Evolutionary conservation across 106 monocot species (phyloP), one percentile per base, ranked within the genome.

Genomic region (Dendrobium nobile): DNA sequence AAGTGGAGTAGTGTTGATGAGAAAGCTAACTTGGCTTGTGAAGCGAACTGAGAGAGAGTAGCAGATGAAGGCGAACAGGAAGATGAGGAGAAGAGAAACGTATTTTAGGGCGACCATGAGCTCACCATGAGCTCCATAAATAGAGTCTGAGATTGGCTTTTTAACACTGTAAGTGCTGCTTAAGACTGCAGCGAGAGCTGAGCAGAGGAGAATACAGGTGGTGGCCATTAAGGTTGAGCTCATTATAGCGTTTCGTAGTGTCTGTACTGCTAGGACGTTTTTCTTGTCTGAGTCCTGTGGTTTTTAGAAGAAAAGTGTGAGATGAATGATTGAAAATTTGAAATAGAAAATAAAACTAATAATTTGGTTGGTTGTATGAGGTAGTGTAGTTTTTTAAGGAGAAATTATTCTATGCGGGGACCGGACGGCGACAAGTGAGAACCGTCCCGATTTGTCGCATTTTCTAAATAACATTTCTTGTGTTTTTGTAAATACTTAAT

Each of bases 21-120:
- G 82, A 73, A 85, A 80, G 85, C 72, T 72, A 28, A 58, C 88
- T 26, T 88, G 85, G 85, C 61, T 78, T 40, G 81, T 41, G 83
- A 80, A 59, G 41, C 67, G 33, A 72, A 85, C 80, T 51, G 82
- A 85, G 67, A 85, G 82, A 22, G 88, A 79, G 85, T 80, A 80
- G 82, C 55, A 85, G 58, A 88, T 28, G 83, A 88, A 88, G 65
- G 85, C 47, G 67, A 85, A 64, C 78, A 88, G 85, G 80, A 88
- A 83, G 83, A 83, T 0, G 80, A 88, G 15, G 51, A 88, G 82
- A 27, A 85, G 76, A 42, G 73, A 16, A 5, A 68, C 85, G 56
- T 80, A 88, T 59, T 88, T 88, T 77, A 88, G 27, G 41, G 82
- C 54, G 20, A 83, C 42, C 40, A 85, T 67, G 73, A 83, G 45